Evolutionary conservation across 73 alveolate species (phyloP).

Genomic region (Paraurostyla sp.): DNA sequence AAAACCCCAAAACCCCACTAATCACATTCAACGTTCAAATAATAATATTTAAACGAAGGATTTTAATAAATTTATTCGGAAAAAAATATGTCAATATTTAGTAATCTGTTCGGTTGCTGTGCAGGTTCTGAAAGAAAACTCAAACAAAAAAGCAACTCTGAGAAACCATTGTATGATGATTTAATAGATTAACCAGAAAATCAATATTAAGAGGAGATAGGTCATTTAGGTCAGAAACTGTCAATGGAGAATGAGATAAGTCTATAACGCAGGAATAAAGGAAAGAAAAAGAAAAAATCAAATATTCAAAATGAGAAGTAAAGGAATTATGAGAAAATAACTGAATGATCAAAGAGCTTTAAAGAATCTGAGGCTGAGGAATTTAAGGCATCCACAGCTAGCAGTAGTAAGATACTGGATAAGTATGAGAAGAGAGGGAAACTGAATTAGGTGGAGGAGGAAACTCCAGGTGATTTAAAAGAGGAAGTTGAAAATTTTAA

Average conservation of each 20-base stretch:
- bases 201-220: not conserved
- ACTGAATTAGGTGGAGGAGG: not conserved
- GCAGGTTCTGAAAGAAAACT: constrained; percentile 8
- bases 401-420: too few species aligned
- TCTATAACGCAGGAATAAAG: not conserved
- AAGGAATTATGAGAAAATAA: not conserved
- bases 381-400: not conserved
- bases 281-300: not conserved
- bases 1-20: not conserved
- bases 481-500: constrained; percentile 40
- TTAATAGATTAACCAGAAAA: not conserved
- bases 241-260: constrained; percentile 1
- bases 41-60: too few species aligned
- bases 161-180: not conserved
- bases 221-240: not conserved
- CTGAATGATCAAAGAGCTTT: not conserved
- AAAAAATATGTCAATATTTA: too few species aligned
- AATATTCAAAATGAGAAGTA: not conserved
- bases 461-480: constrained; percentile 42
- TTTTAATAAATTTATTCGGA: too few species aligned
- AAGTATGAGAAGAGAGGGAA: not conserved
- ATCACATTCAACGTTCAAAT: too few species aligned
- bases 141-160: not conserved
- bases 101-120: constrained; percentile 15
- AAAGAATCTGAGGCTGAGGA: not conserved